Base-by-base conservation (phyloP, 2,329 filamentous ascomycete genomes). In the Aspergillus nomiae region DNA sequence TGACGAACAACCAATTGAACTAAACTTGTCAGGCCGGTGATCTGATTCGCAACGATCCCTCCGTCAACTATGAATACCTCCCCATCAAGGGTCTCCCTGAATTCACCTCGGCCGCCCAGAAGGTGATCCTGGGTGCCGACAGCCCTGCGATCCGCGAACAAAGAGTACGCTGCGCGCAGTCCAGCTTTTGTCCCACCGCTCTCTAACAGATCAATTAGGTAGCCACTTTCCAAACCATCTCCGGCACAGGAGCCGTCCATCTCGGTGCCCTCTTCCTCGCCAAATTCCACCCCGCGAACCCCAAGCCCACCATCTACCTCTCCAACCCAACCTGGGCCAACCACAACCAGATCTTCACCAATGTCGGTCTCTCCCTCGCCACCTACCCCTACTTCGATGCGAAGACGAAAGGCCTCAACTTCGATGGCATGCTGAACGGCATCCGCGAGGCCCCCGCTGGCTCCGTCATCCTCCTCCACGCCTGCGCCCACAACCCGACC, bases 301-400 rank as follows among this genome's bases (percentile, higher is more conserved):
- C 85, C 86, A 76, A 87, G 85, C 74, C 85, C 86, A 75, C 87
- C 85, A 87, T 96, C 81, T 97, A 97, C 85, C 85, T 98, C 78
- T 97, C 93, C 74, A 91, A 91, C 79, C 95, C 95, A 59, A 99
- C 95, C 65, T 99, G 95, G 95, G 93, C 91, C 70, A 99, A 99
- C 84, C 95, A 99, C 88, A 90, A 96, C 83, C 95, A 98, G 81
- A 97, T 99, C 85, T 97, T 99, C 84, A 87, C 85, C 80, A 98
- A 98, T 76, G 93, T 97, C 75, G 85, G 87, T 71, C 84, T 98
- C 34, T 82, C 87, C 38, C 87, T 92, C 72, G 89, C 89, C 70
- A 87, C 87, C 69, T 99, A 99, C 83, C 95, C 94, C 56, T 99
- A 99, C 85, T 99, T 97, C 83, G 90, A 89, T 78, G 88, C 92